These are phyloP conservation scores for Penicillium griseofulvum DNA, from an alignment of 2,329 filamentous ascomycete genomes.

Conservation along the genomic window DNA sequence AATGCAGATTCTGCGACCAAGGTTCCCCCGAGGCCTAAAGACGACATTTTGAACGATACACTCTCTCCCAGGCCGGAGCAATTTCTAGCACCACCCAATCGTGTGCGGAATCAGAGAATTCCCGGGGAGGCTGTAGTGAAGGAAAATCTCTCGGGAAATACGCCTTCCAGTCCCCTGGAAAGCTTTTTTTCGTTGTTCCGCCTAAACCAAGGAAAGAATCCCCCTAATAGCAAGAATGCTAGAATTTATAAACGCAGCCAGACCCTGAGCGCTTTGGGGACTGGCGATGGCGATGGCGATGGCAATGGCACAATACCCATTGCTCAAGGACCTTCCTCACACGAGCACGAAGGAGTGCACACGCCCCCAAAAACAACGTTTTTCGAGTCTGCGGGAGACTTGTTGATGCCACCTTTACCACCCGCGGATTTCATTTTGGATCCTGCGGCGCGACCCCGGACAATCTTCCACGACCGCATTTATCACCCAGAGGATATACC, in stretches of 20 bases:
- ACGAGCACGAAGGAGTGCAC: constrained; percentile 52
- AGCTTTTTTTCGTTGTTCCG: constrained; percentile 74
- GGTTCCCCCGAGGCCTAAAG: constrained; percentile 14
- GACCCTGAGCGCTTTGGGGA: constrained; percentile 53
- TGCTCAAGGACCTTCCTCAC: constrained; percentile 51
- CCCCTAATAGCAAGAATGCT: constrained; percentile 45
- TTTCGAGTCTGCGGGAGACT: constrained; percentile 89
- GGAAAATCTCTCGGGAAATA: constrained; percentile 22
- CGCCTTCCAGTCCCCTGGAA: constrained; percentile 54
- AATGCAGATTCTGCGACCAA: constrained; percentile 11
- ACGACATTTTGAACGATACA: constrained; percentile 5
- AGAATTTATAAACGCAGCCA: constrained; percentile 77
- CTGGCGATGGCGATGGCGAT: background rate
- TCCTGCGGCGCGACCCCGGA: constrained; percentile 74
- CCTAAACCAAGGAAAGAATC: constrained; percentile 53
- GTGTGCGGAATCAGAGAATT: constrained; percentile 3
- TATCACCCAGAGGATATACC: constrained; percentile 95
- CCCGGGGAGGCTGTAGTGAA: constrained; percentile 11
- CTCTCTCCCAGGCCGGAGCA: constrained; percentile 19
- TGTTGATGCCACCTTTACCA: constrained; percentile 86
- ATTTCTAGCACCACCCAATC: constrained; percentile 21
- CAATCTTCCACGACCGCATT: constrained; percentile 94
- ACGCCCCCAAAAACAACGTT: constrained; percentile 88
- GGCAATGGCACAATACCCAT: constrained; percentile 27
- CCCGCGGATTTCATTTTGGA: constrained; percentile 78